These are phyloP conservation scores for Juncus inflexus DNA, from an alignment of 176 grass and related monocot genomes.

Conservation along the genomic window DNA sequence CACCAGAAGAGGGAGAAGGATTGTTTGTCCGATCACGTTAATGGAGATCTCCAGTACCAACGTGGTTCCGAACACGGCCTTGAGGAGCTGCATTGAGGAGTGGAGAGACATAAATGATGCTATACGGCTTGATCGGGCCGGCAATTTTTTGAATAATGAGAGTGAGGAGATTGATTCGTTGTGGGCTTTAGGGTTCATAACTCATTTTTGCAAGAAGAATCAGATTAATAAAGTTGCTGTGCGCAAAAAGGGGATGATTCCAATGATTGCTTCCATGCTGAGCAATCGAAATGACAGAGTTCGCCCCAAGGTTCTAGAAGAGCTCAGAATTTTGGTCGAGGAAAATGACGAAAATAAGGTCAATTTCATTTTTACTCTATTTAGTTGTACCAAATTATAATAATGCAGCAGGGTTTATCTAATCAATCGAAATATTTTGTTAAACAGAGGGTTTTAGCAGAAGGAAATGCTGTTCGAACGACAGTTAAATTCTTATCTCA, in stretches of 20 bases:
- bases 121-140: slow-evolving; percentile 2
- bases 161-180: slow-evolving; percentile 20
- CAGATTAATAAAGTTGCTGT: slow-evolving; percentile 34
- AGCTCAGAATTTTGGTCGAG: slow-evolving; percentile 37
- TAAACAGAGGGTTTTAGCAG: slow-evolving; percentile 36
- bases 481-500: slow-evolving; percentile 52
- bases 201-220: slow-evolving; percentile 38
- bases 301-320: slow-evolving; percentile 43
- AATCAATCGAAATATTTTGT: slow-evolving; percentile 2
- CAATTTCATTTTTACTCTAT: neutral
- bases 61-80: slow-evolving; percentile 11
- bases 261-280: slow-evolving; percentile 28
- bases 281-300: slow-evolving; percentile 57
- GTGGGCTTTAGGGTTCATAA: slow-evolving; percentile 32
- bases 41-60: slow-evolving; percentile 14
- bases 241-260: slow-evolving; percentile 42
- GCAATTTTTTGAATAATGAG: neutral
- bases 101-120: slow-evolving; percentile 30
- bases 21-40: slow-evolving; percentile 22
- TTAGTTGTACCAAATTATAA: neutral
- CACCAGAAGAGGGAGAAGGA: slow-evolving; percentile 12
- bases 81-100: slow-evolving; percentile 22
- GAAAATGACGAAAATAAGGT: slow-evolving; percentile 55
- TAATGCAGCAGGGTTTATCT: neutral
- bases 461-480: slow-evolving; percentile 39